These are phyloP conservation scores for Dryas alaskensis DNA, from an alignment of 306 rosid genomes.

Conservation along the genomic window DNA sequence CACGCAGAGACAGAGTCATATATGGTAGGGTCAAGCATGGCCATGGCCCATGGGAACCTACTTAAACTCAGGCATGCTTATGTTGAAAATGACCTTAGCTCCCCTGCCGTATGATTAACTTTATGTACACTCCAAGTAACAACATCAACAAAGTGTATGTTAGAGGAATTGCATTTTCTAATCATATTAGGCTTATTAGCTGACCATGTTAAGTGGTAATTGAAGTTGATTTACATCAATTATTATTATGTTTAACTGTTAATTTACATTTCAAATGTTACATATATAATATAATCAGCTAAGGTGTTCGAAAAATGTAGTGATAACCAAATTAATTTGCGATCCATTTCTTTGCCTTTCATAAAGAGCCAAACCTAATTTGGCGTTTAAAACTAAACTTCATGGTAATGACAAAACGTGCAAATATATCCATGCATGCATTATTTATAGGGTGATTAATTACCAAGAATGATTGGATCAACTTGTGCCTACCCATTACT, in stretches of 20 bases:
- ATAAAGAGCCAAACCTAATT: neutral
- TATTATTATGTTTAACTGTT: neutral
- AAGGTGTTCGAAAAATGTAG: neutral
- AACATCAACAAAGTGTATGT: neutral
- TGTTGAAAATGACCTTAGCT: neutral
- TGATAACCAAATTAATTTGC: neutral
- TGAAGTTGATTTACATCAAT: too few species aligned
- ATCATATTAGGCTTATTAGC: neutral
- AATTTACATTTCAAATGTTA: neutral
- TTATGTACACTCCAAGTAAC: neutral
- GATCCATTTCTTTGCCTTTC: neutral
- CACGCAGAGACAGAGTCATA: neutral
- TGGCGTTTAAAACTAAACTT: neutral
- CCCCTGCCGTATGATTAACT: neutral
- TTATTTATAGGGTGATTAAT: neutral
- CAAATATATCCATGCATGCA: neutral
- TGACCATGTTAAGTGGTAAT: too few species aligned
- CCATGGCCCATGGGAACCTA: neutral
- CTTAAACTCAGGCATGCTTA: neutral
- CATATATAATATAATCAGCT: neutral
- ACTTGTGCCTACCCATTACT: neutral
- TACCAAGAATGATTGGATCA: neutral
- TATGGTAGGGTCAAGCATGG: neutral
- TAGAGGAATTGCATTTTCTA: neutral
- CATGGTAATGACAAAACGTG: neutral